A percentile compares a stretch with the other conserved stretches of the same genome.
Evolutionary conservation across 306 rosid genomes (phyloP).

Genomic region (Quercus berberidifolia): DNA sequence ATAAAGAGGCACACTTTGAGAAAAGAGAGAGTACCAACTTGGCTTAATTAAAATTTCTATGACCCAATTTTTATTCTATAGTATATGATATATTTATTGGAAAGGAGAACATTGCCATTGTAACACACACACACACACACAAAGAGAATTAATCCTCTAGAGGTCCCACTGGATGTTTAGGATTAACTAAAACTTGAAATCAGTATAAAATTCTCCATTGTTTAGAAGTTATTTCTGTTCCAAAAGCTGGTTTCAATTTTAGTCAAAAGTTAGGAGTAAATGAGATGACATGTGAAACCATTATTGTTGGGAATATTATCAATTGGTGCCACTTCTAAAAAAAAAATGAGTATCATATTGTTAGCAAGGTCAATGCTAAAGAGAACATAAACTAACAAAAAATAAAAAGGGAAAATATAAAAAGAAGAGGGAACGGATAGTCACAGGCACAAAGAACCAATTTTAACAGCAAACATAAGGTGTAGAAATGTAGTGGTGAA

Average conservation of each 20-base stretch:
- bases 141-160: neutral
- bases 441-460: neutral
- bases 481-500: constrained; percentile 12
- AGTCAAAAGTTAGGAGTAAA: neutral
- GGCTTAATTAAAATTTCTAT: too few relatives aligned
- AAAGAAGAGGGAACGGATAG: neutral
- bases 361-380: too few relatives aligned
- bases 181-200: neutral
- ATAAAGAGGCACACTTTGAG: too few relatives aligned
- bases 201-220: neutral
- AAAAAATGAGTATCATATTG: neutral
- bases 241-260: neutral
- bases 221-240: neutral
- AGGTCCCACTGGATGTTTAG: neutral
- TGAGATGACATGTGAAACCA: neutral
- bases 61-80: too few relatives aligned
- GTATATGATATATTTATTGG: neutral
- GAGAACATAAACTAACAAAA: neutral
- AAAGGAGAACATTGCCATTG: neutral
- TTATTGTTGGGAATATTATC: neutral
- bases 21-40: too few relatives aligned
- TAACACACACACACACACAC: neutral
- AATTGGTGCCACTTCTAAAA: neutral
- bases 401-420: constrained; percentile 1
- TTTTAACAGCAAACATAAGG: constrained; percentile 13